Evolutionary conservation across 805 yeast genomes (phyloP).

Genomic region (Isabelozyma gotoi): DNA sequence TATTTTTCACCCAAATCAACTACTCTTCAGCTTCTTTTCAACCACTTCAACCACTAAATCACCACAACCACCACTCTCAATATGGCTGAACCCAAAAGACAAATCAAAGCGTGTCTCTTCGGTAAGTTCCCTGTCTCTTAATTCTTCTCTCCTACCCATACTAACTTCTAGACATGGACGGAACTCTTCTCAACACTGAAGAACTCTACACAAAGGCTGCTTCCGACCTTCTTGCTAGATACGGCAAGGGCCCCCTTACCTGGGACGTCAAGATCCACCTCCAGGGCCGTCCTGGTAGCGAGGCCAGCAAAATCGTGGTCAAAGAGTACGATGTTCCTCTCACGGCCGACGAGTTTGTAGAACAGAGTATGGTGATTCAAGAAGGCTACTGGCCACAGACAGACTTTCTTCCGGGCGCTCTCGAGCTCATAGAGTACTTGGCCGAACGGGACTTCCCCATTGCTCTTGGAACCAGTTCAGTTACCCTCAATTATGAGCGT

Average conservation of each 20-base stretch:
- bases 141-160: too few species aligned
- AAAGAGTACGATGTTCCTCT: slow-evolving; percentile 65
- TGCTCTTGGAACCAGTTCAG: slow-evolving; percentile 89
- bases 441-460: slow-evolving; percentile 61
- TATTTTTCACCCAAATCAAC: too few species aligned
- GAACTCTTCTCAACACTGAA: slow-evolving; percentile 88
- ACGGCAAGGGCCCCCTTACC: slow-evolving; percentile 76
- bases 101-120: slow-evolving; percentile 67
- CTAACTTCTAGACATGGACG: slow-evolving; percentile 76
- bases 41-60: not conserved
- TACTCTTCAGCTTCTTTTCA: not conserved
- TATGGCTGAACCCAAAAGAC: slow-evolving; percentile 1
- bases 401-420: slow-evolving; percentile 81
- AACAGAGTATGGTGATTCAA: slow-evolving; percentile 54
- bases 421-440: slow-evolving; percentile 60
- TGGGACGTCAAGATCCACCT: slow-evolving; percentile 88
- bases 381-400: slow-evolving; percentile 60
- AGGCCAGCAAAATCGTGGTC: slow-evolving; percentile 63
- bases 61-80: not conserved
- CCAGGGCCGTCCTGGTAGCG: slow-evolving; percentile 90
- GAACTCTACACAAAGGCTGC: slow-evolving; percentile 83
- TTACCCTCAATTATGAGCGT: slow-evolving; percentile 53
- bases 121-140: slow-evolving; percentile 43
- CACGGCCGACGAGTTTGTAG: slow-evolving; percentile 63
- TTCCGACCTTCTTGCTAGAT: slow-evolving; percentile 61